phyloP scores from a whole-genome alignment of 1,284 basidiomycete genomes.

The Chiua sp. region DNA sequence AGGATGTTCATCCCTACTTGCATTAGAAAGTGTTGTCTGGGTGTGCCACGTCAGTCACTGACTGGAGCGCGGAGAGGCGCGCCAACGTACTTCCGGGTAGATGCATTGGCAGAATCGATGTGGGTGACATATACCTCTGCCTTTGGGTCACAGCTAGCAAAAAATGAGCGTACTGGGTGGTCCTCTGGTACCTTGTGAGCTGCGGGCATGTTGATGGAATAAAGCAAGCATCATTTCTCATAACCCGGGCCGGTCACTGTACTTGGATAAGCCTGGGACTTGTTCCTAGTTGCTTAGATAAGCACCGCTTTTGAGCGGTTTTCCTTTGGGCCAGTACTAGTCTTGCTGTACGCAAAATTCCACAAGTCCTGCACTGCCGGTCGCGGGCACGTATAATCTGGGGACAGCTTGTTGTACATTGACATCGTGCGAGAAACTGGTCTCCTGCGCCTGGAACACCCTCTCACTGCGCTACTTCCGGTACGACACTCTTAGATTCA shows the following conservation, averaged over 20 bases:
- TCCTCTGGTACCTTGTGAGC: slow-evolving; percentile 28
- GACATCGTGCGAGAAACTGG: no score
- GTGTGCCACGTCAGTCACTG: slow-evolving; percentile 9
- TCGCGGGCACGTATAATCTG: no score
- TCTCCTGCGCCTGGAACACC: no score
- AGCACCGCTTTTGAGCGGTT: no score
- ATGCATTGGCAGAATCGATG: slow-evolving; percentile 26
- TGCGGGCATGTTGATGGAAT: slow-evolving; percentile 26
- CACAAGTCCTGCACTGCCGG: no score
- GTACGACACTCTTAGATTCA: no score
- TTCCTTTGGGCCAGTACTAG: no score
- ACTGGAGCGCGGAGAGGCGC: no score
- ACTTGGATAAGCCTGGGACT: no score
- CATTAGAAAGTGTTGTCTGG: slow-evolving; percentile 34
- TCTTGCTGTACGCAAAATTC: no score
- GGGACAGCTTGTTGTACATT: no score
- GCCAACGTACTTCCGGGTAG: slow-evolving; percentile 30
- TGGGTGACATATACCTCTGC: slow-evolving; percentile 38
- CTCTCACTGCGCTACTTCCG: no score
- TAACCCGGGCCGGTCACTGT: background rate
- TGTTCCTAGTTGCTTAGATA: slow-evolving; percentile 27
- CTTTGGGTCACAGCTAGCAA: slow-evolving; percentile 19
- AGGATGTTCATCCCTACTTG: slow-evolving; percentile 30
- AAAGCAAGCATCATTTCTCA: slow-evolving; percentile 10
- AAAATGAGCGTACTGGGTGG: slow-evolving; percentile 30